Evolutionary conservation across 1,139 yeast genomes (phyloP).

Genomic region (Pneumocystis carinii): DNA sequence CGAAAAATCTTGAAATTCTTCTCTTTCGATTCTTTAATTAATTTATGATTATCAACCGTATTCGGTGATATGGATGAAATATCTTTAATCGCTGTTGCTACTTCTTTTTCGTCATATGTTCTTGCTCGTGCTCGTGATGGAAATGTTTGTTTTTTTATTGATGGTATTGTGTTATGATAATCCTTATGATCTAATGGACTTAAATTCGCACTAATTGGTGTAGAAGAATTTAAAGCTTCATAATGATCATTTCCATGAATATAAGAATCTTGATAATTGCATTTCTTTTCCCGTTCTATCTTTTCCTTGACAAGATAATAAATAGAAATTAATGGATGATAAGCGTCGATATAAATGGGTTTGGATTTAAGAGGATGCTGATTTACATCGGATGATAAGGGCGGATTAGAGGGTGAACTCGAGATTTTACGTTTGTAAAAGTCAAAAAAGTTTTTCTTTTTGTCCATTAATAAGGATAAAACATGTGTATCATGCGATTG

Average conservation of each 20-base stretch:
- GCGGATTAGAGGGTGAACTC: constrained; percentile 7
- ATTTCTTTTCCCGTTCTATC: constrained; percentile 38
- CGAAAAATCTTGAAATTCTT: background rate
- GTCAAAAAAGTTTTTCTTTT: constrained; percentile 17
- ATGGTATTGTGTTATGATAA: background rate
- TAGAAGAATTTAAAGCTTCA: constrained; percentile 15
- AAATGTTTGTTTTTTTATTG: background rate
- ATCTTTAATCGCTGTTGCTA: constrained; percentile 2
- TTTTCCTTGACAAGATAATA: constrained; percentile 75
- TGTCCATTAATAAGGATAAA: background rate
- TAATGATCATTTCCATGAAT: background rate
- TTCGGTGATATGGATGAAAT: constrained; percentile 4
- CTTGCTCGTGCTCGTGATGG: constrained; percentile 9
- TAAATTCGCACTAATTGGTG: constrained; percentile 5
- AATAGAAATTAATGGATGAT: constrained; percentile 75
- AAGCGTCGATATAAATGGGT: constrained; percentile 43
- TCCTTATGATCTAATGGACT: constrained; percentile 1
- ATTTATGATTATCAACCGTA: background rate
- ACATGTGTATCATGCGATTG: constrained; percentile 1
- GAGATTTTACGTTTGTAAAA: constrained; percentile 16
- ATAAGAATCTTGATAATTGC: constrained; percentile 30
- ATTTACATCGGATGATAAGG: constrained; percentile 6
- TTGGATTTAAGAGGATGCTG: constrained; percentile 43
- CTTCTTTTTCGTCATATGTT: constrained; percentile 10
- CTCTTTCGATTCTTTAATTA: background rate